phyloP scores from a whole-genome alignment of 257 asterid genomes.

The Capsicum pubescens region DNA sequence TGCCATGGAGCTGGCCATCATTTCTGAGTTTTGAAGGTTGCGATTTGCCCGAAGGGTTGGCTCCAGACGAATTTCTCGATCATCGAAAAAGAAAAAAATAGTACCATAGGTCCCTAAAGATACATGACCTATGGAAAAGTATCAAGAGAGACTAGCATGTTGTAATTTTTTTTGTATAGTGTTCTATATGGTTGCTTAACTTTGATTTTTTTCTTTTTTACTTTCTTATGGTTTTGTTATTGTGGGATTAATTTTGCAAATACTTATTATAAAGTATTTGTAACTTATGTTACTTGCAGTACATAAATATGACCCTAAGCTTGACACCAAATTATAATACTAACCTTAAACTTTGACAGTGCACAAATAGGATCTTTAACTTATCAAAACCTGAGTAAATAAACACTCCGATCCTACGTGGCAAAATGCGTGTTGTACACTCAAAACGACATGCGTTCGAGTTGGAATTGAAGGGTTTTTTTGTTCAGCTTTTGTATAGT shows the following conservation, averaged over 20 bases:
- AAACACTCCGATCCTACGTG: no score
- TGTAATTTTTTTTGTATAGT: slow-evolving; percentile 72
- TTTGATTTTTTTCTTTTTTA: background rate
- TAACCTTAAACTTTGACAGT: no score
- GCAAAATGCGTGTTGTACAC: no score
- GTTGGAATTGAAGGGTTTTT: no score
- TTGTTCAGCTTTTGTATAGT: no score
- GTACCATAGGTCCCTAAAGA: slow-evolving; percentile 43
- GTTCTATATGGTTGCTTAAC: slow-evolving; percentile 46
- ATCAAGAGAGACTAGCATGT: slow-evolving; percentile 39
- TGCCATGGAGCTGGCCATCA: slow-evolving; percentile 24
- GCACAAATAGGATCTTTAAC: no score
- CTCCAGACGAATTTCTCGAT: background rate
- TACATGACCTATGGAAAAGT: slow-evolving; percentile 35
- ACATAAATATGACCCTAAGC: no score
- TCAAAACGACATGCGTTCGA: no score
- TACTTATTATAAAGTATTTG: background rate
- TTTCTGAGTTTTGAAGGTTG: background rate
- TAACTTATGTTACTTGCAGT: background rate
- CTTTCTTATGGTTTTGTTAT: background rate
- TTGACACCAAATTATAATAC: no score
- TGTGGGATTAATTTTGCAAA: background rate
- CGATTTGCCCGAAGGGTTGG: background rate
- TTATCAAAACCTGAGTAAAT: no score
- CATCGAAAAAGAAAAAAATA: background rate